Conservation (phyloP, 768 basidiomycete species). For the Mycena chlorophos region DNA sequence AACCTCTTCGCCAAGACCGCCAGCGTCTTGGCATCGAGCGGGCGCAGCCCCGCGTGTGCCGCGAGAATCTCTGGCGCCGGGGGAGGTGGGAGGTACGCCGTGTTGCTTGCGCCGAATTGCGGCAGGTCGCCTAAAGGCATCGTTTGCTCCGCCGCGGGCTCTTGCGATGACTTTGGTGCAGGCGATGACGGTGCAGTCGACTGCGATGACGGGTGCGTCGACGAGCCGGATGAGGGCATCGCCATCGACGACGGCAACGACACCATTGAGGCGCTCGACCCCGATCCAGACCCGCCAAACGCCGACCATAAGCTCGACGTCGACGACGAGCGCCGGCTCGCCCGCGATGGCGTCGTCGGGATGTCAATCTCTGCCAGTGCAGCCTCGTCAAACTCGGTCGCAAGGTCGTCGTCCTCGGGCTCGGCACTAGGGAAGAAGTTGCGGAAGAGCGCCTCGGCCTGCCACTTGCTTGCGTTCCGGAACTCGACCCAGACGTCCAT, state of each 20-base stretch:
- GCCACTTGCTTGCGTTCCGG: conserved; percentile 81
- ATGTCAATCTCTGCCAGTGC: not conserved
- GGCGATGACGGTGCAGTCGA: conserved; percentile 38
- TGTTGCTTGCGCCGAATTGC: conserved; percentile 58
- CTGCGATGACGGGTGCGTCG: conserved; percentile 14
- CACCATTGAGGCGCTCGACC: conserved; percentile 40
- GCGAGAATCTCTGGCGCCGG: conserved; percentile 58
- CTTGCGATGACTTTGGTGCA: conserved; percentile 20
- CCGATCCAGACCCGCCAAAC: too few species aligned
- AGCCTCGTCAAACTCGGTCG: conserved; percentile 23
- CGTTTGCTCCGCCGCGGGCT: conserved; percentile 4
- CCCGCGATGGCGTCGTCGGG: conserved; percentile 16
- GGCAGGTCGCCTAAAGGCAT: conserved; percentile 25
- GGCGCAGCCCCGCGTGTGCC: conserved; percentile 62
- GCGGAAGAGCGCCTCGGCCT: conserved; percentile 83
- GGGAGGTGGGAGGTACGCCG: conserved; percentile 64
- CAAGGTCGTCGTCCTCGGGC: conserved; percentile 41
- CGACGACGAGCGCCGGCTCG: not conserved
- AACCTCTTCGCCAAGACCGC: conserved; percentile 74
- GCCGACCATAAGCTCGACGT: conserved; percentile 30
- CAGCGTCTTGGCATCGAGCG: conserved; percentile 64
- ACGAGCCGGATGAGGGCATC: conserved; percentile 46
- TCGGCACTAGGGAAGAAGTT: conserved; percentile 88
- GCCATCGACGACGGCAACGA: conserved; percentile 50
- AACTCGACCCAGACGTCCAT: conserved; percentile 95